Base-by-base conservation (phyloP, 352 stramenopile species). In the Phytophthora boehmeriae region DNA sequence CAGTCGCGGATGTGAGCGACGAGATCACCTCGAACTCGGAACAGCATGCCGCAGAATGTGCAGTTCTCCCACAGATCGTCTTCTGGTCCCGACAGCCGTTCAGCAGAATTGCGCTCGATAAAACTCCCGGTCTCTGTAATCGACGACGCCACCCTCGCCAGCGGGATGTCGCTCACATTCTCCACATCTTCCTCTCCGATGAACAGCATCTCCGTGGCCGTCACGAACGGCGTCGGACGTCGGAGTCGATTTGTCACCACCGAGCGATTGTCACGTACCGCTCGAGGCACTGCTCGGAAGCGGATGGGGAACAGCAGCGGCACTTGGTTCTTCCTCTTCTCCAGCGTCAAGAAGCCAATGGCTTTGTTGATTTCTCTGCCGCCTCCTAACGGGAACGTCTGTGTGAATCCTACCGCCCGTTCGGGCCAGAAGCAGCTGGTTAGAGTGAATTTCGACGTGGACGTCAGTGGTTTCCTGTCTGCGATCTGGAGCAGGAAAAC, bases 221-320 rank as follows among this genome's bases (percentile, higher is more conserved):
- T 83, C 32, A 88, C 75, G n/a, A 86, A 81, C 2, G 72, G 62
- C 13, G 70, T 86, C 4, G 62, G 63, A 2, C 49, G 50, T 32
- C 67, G 52, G 25, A 59, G 68, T 13, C 53, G 59, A 3, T 46
- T 17, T 20, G 51, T 35, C 38, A 63, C 23, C 19, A 59, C 49
- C 13, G 62, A 34, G 25, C 63, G 69, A 43, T 79, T 56, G 28
- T 76, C 60, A 42, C 78, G 54, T 39, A 71, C 58, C 5, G 76
- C 72, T 0, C 71, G 66, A 16, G 63, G 53, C 35, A 88, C 55
- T 8, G 80, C 80, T 42, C 77, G 59, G 36, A 89, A 83, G 38
- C 77, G 72, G 55, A 89, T 76, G 6, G 80, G 80, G 36, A 89
- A 89, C 14, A 89, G 54, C 47, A 89, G 53, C n/a, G 80, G 62